Evolutionary conservation across 345 rosid genomes (phyloP).

Genomic region (Turnera subulata): DNA sequence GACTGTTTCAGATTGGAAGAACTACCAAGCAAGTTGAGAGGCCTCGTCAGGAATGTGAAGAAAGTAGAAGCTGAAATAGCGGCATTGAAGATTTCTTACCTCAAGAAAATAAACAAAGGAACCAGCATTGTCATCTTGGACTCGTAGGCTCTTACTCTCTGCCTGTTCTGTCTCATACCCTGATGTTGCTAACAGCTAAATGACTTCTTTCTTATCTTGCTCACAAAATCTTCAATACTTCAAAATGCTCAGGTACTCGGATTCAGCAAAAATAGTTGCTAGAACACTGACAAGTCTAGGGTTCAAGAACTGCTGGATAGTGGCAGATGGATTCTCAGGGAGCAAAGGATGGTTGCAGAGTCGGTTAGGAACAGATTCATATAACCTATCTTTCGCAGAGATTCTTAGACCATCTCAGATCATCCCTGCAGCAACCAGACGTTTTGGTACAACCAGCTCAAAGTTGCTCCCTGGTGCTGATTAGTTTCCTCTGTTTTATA

Average conservation of each 20-base stretch:
- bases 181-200: neutral
- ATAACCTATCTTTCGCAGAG: slow-evolving; percentile 58
- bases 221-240: neutral
- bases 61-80: slow-evolving; percentile 87
- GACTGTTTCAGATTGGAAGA: slow-evolving; percentile 65
- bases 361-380: slow-evolving; percentile 75
- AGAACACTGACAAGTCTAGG: slow-evolving; percentile 65
- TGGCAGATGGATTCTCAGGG: slow-evolving; percentile 81
- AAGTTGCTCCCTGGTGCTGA: slow-evolving; percentile 80
- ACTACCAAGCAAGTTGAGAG: slow-evolving; percentile 69
- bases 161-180: neutral
- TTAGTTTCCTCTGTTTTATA: slow-evolving; percentile 1
- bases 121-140: slow-evolving; percentile 78
- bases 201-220: neutral
- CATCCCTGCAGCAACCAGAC: slow-evolving; percentile 54
- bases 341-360: slow-evolving; percentile 90
- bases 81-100: slow-evolving; percentile 83
- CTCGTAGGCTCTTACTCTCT: slow-evolving; percentile 62
- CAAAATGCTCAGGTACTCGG: slow-evolving; percentile 52
- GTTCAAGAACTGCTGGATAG: slow-evolving; percentile 70
- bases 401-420: slow-evolving; percentile 65
- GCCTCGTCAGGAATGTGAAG: slow-evolving; percentile 64
- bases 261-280: slow-evolving; percentile 75
- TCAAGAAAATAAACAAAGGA: slow-evolving; percentile 80
- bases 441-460: slow-evolving; percentile 53